A percentile compares a stretch with the other conserved stretches of the same genome.
phyloP scores from a whole-genome alignment of 2,329 filamentous ascomycete species.

The Metarhizium brunneum region DNA sequence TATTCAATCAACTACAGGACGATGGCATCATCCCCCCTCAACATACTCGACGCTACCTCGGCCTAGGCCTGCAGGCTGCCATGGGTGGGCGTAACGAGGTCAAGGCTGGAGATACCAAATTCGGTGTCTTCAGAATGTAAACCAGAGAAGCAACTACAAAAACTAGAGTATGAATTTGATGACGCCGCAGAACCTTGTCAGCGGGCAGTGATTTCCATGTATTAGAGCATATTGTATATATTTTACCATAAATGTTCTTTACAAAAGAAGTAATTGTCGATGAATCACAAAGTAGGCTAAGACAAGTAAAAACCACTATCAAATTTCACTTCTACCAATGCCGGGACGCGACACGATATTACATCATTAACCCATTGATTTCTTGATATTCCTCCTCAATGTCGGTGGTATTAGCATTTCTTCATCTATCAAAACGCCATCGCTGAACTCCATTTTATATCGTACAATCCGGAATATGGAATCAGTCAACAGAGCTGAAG shows the following conservation, averaged over 20 bases:
- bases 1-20: constrained; percentile 34
- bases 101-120: constrained; percentile 54
- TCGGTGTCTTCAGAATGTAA: constrained; percentile 79
- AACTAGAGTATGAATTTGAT: neutral
- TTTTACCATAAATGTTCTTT: neutral
- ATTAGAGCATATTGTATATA: neutral
- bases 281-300: neutral
- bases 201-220: neutral
- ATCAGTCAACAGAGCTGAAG: neutral
- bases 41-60: constrained; percentile 64
- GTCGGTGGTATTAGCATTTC: constrained; percentile 13
- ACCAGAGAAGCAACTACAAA: neutral
- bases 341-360: neutral
- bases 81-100: constrained; percentile 58
- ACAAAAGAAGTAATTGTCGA: neutral
- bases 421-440: constrained; percentile 17
- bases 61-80: constrained; percentile 62
- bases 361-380: neutral
- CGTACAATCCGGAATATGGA: constrained; percentile 3
- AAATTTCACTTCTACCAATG: neutral
- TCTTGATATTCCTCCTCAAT: neutral
- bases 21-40: constrained; percentile 73
- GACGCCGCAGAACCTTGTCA: neutral
- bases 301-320: neutral
- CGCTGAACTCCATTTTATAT: constrained; percentile 18